Base-by-base conservation (phyloP, 2,329 filamentous ascomycete genomes). In the Stachybotrys elegans region DNA sequence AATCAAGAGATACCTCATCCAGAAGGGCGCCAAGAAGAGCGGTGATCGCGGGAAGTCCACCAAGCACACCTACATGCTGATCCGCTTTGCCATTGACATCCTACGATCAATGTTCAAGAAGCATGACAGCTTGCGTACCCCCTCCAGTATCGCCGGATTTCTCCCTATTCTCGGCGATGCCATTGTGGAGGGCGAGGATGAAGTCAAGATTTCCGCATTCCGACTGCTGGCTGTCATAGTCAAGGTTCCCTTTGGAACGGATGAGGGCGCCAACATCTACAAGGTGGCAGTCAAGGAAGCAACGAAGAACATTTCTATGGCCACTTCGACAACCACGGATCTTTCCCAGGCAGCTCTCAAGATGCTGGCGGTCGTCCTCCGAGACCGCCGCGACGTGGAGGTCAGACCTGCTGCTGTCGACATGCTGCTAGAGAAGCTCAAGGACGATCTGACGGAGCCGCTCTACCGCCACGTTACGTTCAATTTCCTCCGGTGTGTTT, bases 401-500 rank as follows among this genome's bases (percentile, higher is more conserved):
- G 74, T 97, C 57, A 90, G 87, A 61, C 87, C 95, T 52, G 81
- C 81, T 4, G 86, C 91, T 35, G 71, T 97, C 17, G 89, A 93
- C 36, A 84, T 89, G 62, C 70, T 98, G 3, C 79, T 97, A 4
- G 81, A 83, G 49, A 86, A 88, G 47, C 72, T 97, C 42, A 86
- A 90, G 54, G 83, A 90, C 22, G 92, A 97, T 57, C 77, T 98
- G 39, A 95, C 94, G 22, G 89, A 97, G 60, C 90, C 92, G 4
- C 84, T 95, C 51, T 84, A 91, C 48, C 88, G 95, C 50, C 91
- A 95, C 53, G 81, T 95, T 34, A 93, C 89, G 0, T 98, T 98
- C 70, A 95, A 88, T 58, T 97, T 98, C 65, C 69, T 98, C 46
- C 85, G 91, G 34, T 86, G 89, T 1, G 83, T 97, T 21, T 79